Evolutionary conservation across 352 stramenopile species (phyloP).

Genomic region (Paralagenidium karlingii): DNA sequence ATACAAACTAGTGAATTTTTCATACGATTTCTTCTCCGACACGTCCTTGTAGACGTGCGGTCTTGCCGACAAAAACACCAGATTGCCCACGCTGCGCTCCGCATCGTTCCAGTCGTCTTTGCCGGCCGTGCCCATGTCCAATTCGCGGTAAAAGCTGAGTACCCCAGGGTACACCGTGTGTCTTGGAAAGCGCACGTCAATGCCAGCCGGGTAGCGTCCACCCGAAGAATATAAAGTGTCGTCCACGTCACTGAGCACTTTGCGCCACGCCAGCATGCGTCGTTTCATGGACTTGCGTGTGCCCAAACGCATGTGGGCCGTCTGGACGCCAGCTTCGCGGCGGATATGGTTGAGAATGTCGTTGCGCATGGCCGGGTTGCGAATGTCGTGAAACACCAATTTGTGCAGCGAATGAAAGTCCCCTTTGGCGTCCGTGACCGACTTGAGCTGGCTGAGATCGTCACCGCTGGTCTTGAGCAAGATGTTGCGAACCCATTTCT

Average conservation of each 20-base stretch:
- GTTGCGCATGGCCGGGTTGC: constrained; percentile 63
- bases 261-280: constrained; percentile 89
- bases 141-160: constrained; percentile 95
- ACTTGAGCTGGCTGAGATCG: constrained; percentile 94
- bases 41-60: constrained; percentile 99
- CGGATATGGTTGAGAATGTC: constrained; percentile 95
- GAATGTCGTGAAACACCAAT: constrained; percentile 95
- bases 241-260: constrained; percentile 97
- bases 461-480: constrained; percentile 93
- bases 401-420: constrained; percentile 97
- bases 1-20: constrained; percentile 92
- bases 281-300: constrained; percentile 72
- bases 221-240: constrained; percentile 95
- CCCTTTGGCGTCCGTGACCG: constrained; percentile 92
- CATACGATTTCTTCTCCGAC: constrained; percentile 95
- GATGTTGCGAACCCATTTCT: constrained; percentile 96
- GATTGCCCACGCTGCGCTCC: constrained; percentile 86
- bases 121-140: constrained; percentile 90
- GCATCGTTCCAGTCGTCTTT: constrained; percentile 82
- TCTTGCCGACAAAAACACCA: constrained; percentile 96
- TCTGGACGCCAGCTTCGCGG: constrained; percentile 88
- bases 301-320: constrained; percentile 87
- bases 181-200: constrained; percentile 88
- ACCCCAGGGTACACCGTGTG: constrained; percentile 95
- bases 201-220: constrained; percentile 90